Evolutionary conservation across 1,284 basidiomycete species (phyloP), one percentile per base, ranked within the genome.

Genomic region (Cerrena zonata): DNA sequence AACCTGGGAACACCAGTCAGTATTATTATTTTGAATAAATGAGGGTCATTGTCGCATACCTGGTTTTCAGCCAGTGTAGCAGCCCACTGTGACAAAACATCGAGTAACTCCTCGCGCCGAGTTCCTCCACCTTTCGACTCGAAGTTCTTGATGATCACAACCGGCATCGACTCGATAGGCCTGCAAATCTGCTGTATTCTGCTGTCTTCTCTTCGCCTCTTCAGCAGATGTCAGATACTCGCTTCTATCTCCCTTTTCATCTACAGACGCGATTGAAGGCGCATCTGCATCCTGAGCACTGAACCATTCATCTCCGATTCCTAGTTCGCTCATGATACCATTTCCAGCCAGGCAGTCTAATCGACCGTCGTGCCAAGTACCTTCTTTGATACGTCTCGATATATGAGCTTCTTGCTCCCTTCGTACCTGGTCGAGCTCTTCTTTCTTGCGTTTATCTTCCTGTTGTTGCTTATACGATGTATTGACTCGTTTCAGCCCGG

Each of bases 91-190:
- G 89, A 80, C 19, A 99, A 68, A 1, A 87, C 88, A 40, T 77
- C 76, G 65, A 91, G 79, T 19, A 97, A 61, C 40, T 91, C 85
- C 39, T 89, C 84, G 58, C 78, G 77, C 52, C 79, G 78, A n/a
- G 76, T 67, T 1, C 80, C 80, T 13, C 81, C 76, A 51, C 82
- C 85, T 24, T 64, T 67, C 22, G 75, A 68, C 11, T 80, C 82
- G 61, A 85, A 96, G 66, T 91, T 89, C 58, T 83, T 80, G 56
- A 94, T 77, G 13, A 94, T 76, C 0, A 97, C 88, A n/a, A 95
- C 82, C 0, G 93, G 94, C 47, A 94, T 70, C 1, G 82, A 73
- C 25, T 76, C 73, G 46, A 89, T 71, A 5, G n/a, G 73, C 73
- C 49, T 83, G 72, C 34, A 69, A 54, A 26, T 79, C 79, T 46